Base-by-base conservation (phyloP, 176 grass and related monocot genomes). In the Eragrostis nindensis region DNA sequence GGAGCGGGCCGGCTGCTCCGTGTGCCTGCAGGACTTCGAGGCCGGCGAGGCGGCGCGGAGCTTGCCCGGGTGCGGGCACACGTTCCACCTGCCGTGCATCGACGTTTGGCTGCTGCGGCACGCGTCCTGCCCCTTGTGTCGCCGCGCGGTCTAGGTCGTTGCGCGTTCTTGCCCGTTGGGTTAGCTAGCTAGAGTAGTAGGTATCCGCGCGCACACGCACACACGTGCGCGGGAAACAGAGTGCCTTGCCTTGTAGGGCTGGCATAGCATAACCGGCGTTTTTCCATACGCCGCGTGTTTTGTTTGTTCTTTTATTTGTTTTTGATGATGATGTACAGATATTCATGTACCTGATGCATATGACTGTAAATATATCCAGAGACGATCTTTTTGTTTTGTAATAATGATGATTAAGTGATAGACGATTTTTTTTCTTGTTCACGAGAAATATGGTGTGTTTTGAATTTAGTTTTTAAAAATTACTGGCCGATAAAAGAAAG, bases 1-100 rank as follows among this genome's bases (percentile, higher is more conserved):
- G 27, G 80, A 88, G 5, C 74, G 7, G 42, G 30, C 43, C 42
- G 62, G 87, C 22, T 98, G 95, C 86, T 87, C 92, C 17, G 83
- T 98, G 29, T 98, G 95, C 86, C 92, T 94, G 47, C 89, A 94
- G 93, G 93, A 95, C 19, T 87, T 92, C 30, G 87, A 92, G 75
- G 62, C n/a, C 24, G 82, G 82, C 26, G 87, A 95, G 81, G 30
- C 55, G 54, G 93, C 90, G 15, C 22, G 93, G 32, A 75, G 90
- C 7, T 32, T 95, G 86, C 93, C 93, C 24, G 66, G 48, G 46
- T 95, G 93, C 80, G 65, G 75, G 6, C 93, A 95, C 84, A 95
- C 77, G 78, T 92, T 92, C 83, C 93, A 95, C 86, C 53, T 83
- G 48, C 82, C 65, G 11, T 95, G 93, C 81, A 95, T 95, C 62